Percentiles rank a stretch among this genome's conserved stretches.
phyloP scores from a whole-genome alignment of 2,329 filamentous ascomycete species.

The Pestalotiopsis sp. region DNA sequence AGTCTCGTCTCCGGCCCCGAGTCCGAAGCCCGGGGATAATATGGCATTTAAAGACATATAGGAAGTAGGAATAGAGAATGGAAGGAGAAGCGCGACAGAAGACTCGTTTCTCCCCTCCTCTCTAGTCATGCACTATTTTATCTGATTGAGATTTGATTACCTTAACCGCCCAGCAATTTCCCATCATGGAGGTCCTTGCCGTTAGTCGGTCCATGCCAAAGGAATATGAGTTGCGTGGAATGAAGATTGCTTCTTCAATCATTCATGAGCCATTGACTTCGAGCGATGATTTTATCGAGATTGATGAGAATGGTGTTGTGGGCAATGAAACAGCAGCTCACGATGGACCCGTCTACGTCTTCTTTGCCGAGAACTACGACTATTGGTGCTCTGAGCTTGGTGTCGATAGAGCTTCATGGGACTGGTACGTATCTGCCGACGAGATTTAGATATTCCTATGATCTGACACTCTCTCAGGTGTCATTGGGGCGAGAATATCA shows the following conservation, averaged over 20 bases:
- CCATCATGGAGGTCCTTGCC: constrained; percentile 25
- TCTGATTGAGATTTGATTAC: background rate
- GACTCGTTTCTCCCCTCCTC: background rate
- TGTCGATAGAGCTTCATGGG: constrained; percentile 21
- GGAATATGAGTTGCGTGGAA: constrained; percentile 19
- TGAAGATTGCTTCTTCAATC: constrained; percentile 23
- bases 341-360: constrained; percentile 26
- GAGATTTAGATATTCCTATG: background rate
- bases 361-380: constrained; percentile 28
- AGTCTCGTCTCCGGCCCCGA: background rate
- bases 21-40: background rate
- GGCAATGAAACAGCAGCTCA: constrained; percentile 24
- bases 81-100: no score
- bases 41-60: background rate
- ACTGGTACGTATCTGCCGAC: constrained; percentile 12
- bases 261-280: constrained; percentile 22
- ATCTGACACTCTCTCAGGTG: constrained; percentile 11
- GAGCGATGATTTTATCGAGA: constrained; percentile 22
- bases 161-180: no score
- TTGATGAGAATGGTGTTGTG: constrained; percentile 21
- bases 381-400: constrained; percentile 25
- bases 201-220: constrained; percentile 22
- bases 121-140: background rate
- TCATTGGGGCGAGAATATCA: constrained; percentile 28
- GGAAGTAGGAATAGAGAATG: no score